Conservation (phyloP, 495 filamentous ascomycete genomes). For the Pseudotulostoma volvatum region DNA sequence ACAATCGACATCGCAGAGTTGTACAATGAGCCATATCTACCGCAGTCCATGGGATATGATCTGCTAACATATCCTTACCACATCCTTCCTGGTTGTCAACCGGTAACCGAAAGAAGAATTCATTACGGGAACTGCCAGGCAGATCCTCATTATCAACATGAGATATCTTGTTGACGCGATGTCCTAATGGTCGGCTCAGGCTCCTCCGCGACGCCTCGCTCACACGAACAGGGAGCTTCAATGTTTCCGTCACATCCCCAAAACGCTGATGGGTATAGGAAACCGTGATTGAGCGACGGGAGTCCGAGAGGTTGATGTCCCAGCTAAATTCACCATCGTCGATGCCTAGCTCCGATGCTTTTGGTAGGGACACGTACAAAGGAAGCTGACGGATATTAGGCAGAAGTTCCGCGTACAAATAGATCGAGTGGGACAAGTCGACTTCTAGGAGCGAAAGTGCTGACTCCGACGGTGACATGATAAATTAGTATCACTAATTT, state of each 20-base stretch:
- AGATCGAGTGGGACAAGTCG: conserved; percentile 10
- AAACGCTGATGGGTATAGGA: conserved; percentile 34
- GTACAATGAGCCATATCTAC: conserved; percentile 35
- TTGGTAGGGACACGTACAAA: conserved; percentile 48
- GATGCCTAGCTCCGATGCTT: conserved; percentile 18
- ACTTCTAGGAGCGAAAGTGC: not conserved
- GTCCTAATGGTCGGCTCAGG: conserved; percentile 5
- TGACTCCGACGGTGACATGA: not conserved
- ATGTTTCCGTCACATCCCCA: conserved; percentile 25
- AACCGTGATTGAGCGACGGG: conserved; percentile 23
- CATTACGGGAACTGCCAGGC: too few relatives aligned
- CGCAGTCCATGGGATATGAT: conserved; percentile 59
- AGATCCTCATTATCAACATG: not conserved
- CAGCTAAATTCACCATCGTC: conserved; percentile 12
- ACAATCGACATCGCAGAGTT: conserved; percentile 48
- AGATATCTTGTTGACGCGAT: not conserved
- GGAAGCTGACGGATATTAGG: conserved; percentile 75
- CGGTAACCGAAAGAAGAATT: conserved; percentile 56
- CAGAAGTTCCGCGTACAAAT: conserved; percentile 75
- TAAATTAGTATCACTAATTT: too few relatives aligned
- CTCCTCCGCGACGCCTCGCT: conserved; percentile 14
- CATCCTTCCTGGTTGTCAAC: conserved; percentile 27
- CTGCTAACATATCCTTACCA: conserved; percentile 14
- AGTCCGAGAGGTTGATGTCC: conserved; percentile 22
- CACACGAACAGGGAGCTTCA: conserved; percentile 52